Percentiles rank a stretch among this genome's conserved stretches.
phyloP scores from a whole-genome alignment of 73 alveolate genomes.

The Paramecium pentaurelia region DNA sequence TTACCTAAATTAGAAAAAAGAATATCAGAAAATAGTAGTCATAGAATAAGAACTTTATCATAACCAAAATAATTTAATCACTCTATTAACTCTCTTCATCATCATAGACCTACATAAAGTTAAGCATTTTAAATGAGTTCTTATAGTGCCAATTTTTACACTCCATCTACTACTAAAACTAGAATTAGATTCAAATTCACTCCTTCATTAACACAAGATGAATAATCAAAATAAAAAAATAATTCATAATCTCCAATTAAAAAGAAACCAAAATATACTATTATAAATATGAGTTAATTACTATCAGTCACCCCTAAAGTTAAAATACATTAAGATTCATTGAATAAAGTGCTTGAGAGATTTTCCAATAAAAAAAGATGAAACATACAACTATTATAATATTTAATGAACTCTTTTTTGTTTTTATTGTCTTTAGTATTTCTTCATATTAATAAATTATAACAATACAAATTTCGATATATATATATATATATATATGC shows the following conservation, averaged over 20 bases:
- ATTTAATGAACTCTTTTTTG: not conserved
- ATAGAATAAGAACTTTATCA: not conserved
- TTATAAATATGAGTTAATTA: not conserved
- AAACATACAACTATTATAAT: not conserved
- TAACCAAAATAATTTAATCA: not conserved
- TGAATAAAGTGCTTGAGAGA: not conserved
- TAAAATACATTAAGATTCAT: not conserved
- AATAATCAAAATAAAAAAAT: not conserved
- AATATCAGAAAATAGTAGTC: not conserved
- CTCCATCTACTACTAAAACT: not conserved
- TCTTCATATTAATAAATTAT: not conserved
- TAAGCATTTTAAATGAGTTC: not conserved
- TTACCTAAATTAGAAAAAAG: not conserved
- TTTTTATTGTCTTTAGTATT: not conserved
- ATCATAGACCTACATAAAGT: not conserved
- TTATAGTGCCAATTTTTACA: not conserved
- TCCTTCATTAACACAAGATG: not conserved
- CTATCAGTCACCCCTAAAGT: not conserved
- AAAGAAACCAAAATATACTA: slow-evolving; percentile 24
- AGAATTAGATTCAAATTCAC: not conserved
- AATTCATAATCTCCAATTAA: not conserved
- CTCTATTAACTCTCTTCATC: not conserved
- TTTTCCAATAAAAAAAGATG: slow-evolving; percentile 2
- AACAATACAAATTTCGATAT: not conserved
- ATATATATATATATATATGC: not conserved